These are phyloP conservation scores for Zygoascus meyerae DNA, from an alignment of 1,139 yeast species.

Conservation along the genomic window DNA sequence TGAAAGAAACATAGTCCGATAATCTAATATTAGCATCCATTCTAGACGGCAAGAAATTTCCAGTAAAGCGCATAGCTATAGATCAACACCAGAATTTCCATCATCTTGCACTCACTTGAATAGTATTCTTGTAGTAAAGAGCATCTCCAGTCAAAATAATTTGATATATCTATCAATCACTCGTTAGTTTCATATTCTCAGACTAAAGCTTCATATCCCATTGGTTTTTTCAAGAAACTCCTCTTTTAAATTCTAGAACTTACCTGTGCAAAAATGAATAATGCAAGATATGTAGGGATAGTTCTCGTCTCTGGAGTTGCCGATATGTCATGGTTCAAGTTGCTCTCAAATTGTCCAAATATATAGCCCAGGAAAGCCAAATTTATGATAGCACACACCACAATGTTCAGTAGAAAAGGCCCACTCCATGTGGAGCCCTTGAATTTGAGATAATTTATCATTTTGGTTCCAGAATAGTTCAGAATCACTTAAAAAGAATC, in stretches of 20 bases:
- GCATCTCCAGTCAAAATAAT: conserved; percentile 42
- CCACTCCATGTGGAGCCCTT: conserved; percentile 20
- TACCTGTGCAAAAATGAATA: conserved; percentile 42
- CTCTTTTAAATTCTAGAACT: conserved; percentile 7
- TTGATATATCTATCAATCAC: conserved; percentile 32
- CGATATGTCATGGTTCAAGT: conserved; percentile 18
- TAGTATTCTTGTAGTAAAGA: conserved; percentile 40
- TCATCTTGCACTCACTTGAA: conserved; percentile 26
- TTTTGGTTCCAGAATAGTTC: too few species aligned
- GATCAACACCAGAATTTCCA: not conserved
- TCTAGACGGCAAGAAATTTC: too few species aligned
- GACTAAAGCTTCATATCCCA: not conserved
- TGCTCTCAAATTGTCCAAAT: conserved; percentile 29
- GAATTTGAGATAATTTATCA: conserved; percentile 1
- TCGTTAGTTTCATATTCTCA: not conserved
- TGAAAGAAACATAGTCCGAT: conserved; percentile 43
- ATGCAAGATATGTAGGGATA: conserved; percentile 37
- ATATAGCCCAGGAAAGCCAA: conserved; percentile 29
- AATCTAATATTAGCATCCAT: conserved; percentile 19
- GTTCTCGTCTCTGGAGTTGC: conserved; percentile 26
- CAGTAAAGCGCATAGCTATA: not conserved
- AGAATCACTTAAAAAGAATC: too few species aligned
- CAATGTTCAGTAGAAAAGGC: conserved; percentile 22
- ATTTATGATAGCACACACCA: conserved; percentile 24
- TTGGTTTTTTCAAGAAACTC: not conserved